phyloP scores from a whole-genome alignment of 306 rosid genomes.

The Citrullus colocynthis region DNA sequence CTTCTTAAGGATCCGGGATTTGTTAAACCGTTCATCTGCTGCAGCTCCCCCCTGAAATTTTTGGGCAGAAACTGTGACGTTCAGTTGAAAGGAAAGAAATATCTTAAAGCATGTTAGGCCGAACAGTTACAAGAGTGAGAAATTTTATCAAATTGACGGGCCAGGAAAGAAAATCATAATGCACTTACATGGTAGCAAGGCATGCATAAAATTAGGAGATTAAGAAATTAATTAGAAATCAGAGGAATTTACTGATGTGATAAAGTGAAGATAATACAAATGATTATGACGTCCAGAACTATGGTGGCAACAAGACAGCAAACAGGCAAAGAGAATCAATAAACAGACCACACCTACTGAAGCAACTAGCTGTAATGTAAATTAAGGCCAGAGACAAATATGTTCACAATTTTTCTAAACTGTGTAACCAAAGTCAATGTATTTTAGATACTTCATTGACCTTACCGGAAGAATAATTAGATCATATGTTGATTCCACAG shows the following conservation, averaged over 20 bases:
- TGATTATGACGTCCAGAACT: not conserved
- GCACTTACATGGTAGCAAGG: not conserved
- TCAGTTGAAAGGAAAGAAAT: not conserved
- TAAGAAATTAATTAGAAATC: not conserved
- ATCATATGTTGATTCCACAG: slow-evolving; percentile 59
- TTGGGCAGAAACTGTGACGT: not conserved
- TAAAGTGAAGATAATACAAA: not conserved
- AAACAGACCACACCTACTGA: not conserved
- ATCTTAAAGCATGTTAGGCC: not conserved
- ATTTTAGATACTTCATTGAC: not conserved
- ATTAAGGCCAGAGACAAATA: not conserved
- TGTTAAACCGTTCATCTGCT: slow-evolving; percentile 46
- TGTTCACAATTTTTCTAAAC: not conserved
- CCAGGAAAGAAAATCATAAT: not conserved
- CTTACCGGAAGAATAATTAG: slow-evolving; percentile 87
- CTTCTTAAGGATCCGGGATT: slow-evolving; percentile 61
- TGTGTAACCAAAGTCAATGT: not conserved
- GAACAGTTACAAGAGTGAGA: not conserved
- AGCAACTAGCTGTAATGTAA: not conserved
- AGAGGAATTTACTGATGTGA: not conserved
- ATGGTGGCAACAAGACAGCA: not conserved
- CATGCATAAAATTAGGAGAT: not conserved
- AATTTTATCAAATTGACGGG: not conserved
- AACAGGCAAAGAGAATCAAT: not conserved
- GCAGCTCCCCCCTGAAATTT: slow-evolving; percentile 59